Evolutionary conservation across 2,329 filamentous ascomycete genomes (phyloP), one percentile per base, ranked within the genome.

Genomic region (Ophiostoma triangulosporum): DNA sequence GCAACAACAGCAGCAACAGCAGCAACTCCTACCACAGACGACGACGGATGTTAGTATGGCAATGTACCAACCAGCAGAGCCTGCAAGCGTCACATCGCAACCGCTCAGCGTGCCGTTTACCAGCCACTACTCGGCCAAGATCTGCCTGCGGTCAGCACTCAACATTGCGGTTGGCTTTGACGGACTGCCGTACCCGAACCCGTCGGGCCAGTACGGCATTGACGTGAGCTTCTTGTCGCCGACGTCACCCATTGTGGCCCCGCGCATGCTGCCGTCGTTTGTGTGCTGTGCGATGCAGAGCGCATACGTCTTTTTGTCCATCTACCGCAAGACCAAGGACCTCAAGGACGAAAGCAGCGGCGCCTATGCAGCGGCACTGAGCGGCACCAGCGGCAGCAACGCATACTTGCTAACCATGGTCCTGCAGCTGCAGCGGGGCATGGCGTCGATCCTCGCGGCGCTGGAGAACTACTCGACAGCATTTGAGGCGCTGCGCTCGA

Each of bases 91-190:
- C 27, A 20, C 26, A 20, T 12, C 46, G 46, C 15, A 22, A 3
- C 24, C 43, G 43, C 24, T 29, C 43, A 46, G 17, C n/a, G 55
- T 50, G 17, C 72, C 72, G 14, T 75, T 74, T 58, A 70, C 63
- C 56, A 69, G 65, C 40, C 70, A 73, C 54, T 65, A 69, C 40
- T 75, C 73, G 14, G 68, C 73, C 22, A 72, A 72, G 58, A 68
- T 75, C 55, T 75, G 73, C 59, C 64, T 76, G 31, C 71, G 69
- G 48, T 69, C 73, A 7, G 72, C 73, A 2, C 65, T 76, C 43
- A 71, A 67, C 56, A 75, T 76, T 53, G 69, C 73, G 1, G 61
- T 65, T 50, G 68, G 68, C 12, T 75, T 75, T 51, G 66, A 71
- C 57, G 62, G 64, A 11, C 60, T 76, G 32, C 72, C 73, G 1